Base-by-base conservation (phyloP, 441 rosid species). In the Bocquillonia castaneifolia region DNA sequence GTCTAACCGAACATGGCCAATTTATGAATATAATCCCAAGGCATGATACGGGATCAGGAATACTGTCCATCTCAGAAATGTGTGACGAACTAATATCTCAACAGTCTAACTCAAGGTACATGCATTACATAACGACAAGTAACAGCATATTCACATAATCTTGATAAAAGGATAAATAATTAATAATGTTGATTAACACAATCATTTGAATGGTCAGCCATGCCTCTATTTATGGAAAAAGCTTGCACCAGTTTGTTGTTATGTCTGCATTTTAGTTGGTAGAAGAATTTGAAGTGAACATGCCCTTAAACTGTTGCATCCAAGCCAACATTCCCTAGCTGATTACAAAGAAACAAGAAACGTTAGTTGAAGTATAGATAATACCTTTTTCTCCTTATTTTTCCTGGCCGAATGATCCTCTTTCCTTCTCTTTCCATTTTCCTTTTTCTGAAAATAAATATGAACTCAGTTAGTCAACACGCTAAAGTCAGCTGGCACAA, bases 381-480 rank as follows among this genome's bases (percentile, higher is more conserved):
- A 68, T 85, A 91, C 97, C 85, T 84, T 88, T 76, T 83, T 84
- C 70, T 91, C 97, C 79, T 85, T 91, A 67, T 75, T 88, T 81
- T 86, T 89, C 85, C 93, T 80, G 48, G 91, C 79, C 18, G 94
- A 82, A 79, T 84, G 93, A 39, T 92, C 96, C 52, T 92, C 97
- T 77, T 90, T 88, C 81, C 96, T 88, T 73, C 94, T 80, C 80
- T 92, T 92, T 54, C 96, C 89, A 48, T 78, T 86, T 77, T 88
- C 97, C 78, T 89, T 92, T 80, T 81, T 92, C 97, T 92, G 86
- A 26, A 78, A 71, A 31, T 31, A 72, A 20, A 63, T 67, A 50
- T n/a, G 32, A 45, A 58, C 68, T 59, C 54, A 20, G 50, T 79
- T 44, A 69, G 71, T 60, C 31, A 48, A 45, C 20, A 25, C 0